A percentile compares a stretch with the other conserved stretches of the same genome.
phyloP scores from a whole-genome alignment of 768 basidiomycete species.

The Sistotremastrum niveocremeum region DNA sequence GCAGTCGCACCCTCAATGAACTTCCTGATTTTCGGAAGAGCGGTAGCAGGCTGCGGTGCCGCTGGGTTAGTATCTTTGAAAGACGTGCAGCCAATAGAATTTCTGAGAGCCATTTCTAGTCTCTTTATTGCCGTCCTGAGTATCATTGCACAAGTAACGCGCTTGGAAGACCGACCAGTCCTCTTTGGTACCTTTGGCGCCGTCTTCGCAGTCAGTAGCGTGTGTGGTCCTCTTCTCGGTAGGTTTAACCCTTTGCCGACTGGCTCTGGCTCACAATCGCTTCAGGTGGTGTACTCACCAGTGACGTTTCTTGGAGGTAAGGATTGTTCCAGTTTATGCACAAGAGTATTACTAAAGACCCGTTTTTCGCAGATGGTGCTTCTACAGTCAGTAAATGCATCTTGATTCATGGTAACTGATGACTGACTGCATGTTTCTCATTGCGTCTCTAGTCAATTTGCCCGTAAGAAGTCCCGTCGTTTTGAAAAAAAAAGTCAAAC shows the following conservation, averaged over 20 bases:
- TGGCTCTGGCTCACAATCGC: constrained; percentile 20
- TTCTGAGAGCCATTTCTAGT: too few species aligned
- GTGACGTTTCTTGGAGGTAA: constrained; percentile 8
- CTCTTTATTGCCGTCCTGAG: constrained; percentile 1
- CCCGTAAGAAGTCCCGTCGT: constrained; percentile 18
- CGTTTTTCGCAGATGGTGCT: constrained; percentile 27
- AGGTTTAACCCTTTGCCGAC: constrained; percentile 17
- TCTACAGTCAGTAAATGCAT: constrained; percentile 8
- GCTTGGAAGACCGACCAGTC: constrained; percentile 16
- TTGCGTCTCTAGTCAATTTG: constrained; percentile 5
- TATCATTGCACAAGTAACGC: constrained; percentile 16
- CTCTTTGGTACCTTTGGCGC: constrained; percentile 30
- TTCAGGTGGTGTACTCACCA: constrained; percentile 20
- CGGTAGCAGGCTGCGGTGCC: constrained; percentile 31
- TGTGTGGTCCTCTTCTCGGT: constrained; percentile 20
- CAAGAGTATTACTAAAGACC: background rate
- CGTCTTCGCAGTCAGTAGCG: constrained; percentile 19
- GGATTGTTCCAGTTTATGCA: too few species aligned
- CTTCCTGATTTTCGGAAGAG: constrained; percentile 28
- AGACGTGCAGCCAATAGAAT: too few species aligned
- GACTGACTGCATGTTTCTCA: background rate
- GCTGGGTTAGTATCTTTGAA: constrained; percentile 13
- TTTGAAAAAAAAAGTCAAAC: constrained; percentile 8
- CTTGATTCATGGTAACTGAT: background rate
- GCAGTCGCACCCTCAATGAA: constrained; percentile 20